phyloP scores from a whole-genome alignment of 148 eudicot species.

The Dianthus caryophyllus region DNA sequence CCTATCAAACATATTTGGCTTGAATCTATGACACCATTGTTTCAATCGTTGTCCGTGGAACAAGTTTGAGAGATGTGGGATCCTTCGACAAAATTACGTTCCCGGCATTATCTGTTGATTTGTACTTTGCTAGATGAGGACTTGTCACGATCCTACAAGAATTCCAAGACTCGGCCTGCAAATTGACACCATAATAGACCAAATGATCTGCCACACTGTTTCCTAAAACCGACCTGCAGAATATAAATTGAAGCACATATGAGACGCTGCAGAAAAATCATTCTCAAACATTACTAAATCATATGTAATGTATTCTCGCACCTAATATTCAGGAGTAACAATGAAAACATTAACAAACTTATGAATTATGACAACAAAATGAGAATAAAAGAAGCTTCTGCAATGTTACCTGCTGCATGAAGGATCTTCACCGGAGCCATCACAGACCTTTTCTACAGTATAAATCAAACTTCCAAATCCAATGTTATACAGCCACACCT shows the following conservation, averaged over 20 bases:
- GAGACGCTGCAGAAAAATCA: neutral
- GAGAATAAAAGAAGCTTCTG: neutral
- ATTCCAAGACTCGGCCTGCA: conserved; percentile 53
- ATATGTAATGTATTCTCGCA: too few species aligned
- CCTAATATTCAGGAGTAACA: too few species aligned
- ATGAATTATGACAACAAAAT: neutral
- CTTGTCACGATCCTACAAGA: conserved; percentile 61
- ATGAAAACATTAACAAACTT: neutral
- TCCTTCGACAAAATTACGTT: conserved; percentile 51
- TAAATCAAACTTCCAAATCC: conserved; percentile 59
- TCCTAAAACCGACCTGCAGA: conserved; percentile 79
- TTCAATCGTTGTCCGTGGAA: conserved; percentile 16
- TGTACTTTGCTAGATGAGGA: conserved; percentile 38
- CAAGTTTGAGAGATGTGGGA: conserved; percentile 29
- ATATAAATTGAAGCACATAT: neutral
- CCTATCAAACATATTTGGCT: neutral
- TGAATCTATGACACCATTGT: conserved; percentile 3
- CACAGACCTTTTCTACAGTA: conserved; percentile 71
- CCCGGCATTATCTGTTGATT: conserved; percentile 47
- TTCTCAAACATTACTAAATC: too few species aligned
- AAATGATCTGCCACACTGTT: conserved; percentile 81
- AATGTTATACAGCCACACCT: conserved; percentile 82
- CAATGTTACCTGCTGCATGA: conserved; percentile 73
- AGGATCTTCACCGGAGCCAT: conserved; percentile 90
- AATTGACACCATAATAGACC: conserved; percentile 54